Base-by-base conservation (phyloP, 768 basidiomycete species). In the Panellus pusillus region DNA sequence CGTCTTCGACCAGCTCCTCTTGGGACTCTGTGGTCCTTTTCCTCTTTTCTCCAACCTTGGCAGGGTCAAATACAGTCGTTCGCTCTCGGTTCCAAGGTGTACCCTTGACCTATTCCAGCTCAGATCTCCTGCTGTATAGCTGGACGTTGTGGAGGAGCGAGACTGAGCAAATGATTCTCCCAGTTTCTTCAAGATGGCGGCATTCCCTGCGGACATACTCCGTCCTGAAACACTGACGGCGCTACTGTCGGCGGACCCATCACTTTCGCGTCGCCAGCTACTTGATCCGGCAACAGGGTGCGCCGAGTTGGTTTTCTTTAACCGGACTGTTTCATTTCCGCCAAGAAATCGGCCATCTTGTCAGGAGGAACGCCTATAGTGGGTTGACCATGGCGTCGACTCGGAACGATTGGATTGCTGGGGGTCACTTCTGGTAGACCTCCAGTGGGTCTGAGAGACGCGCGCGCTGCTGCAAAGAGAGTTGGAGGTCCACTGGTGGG, bases 271-370 rank as follows among this genome's bases (percentile, higher is more conserved):
- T 24, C 43, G 20, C 43, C 50, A 24, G 36, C 29, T 48, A 27
- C 47, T 40, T 14, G 58, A 18, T 19, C 45, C 43, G 3, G 35
- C 28, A 27, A 43, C 39, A 14, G 50, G 40, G 11, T 56, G 32
- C 32, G 63, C 64, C n/a, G 68, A 66, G 37, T 68, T 68, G 0
- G 86, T 81, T 66, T 80, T 89, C 57, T 80, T 78, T 46, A 92
- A 62, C 44, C 84, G 75, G 20, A 83, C 86, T 1, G 80, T 86
- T 74, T 91, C 77, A 92, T 83, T 66, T 92, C 90, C 6, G 72
- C 83, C 57, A 92, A 68, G 63, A 92, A 92, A 1, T 85, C 88
- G 0, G 86, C 86, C 87, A 92, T 90, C 66, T 91, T 88, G 56
- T 91, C 90, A 2, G 85, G 78, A 0, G 87, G 79, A 9, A 92